Percentiles rank a stretch among this genome's conserved stretches.
These are phyloP conservation scores for Thuja plicata DNA, from an alignment of 83 land plant genomes.

Conservation along the genomic window DNA sequence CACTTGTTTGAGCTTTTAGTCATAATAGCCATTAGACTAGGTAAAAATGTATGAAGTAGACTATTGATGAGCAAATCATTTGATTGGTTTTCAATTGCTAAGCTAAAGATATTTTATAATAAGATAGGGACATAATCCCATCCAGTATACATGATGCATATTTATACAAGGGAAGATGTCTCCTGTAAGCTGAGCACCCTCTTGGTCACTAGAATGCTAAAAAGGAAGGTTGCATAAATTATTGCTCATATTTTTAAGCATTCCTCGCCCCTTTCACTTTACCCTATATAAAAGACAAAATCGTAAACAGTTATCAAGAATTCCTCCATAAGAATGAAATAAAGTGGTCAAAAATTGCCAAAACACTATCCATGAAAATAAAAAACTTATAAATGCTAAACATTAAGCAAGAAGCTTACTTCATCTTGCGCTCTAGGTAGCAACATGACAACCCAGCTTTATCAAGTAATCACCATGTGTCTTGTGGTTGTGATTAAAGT, in stretches of 20 bases:
- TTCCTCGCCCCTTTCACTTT: not conserved
- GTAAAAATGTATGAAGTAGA: not conserved
- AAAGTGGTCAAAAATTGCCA: not conserved
- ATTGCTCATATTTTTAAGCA: not conserved
- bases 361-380: not conserved
- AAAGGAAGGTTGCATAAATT: not conserved
- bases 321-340: not conserved
- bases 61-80: not conserved
- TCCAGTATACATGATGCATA: not conserved
- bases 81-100: not conserved
- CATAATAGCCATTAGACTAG: not conserved
- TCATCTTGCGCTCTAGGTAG: not conserved
- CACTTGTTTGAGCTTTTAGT: not conserved
- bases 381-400: too few species aligned
- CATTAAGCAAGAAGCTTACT: not conserved
- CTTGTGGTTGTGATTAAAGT: not conserved
- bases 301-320: not conserved
- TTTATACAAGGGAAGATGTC: not conserved
- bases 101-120: not conserved
- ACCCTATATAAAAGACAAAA: not conserved
- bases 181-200: not conserved
- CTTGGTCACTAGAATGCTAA: not conserved
- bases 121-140: not conserved
- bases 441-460: not conserved
- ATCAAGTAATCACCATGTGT: not conserved